Percentiles rank a stretch among this genome's conserved stretches.
These are phyloP conservation scores for Chlorella vulgaris DNA, from an alignment of 139 green algal genomes.

Conservation along the genomic window DNA sequence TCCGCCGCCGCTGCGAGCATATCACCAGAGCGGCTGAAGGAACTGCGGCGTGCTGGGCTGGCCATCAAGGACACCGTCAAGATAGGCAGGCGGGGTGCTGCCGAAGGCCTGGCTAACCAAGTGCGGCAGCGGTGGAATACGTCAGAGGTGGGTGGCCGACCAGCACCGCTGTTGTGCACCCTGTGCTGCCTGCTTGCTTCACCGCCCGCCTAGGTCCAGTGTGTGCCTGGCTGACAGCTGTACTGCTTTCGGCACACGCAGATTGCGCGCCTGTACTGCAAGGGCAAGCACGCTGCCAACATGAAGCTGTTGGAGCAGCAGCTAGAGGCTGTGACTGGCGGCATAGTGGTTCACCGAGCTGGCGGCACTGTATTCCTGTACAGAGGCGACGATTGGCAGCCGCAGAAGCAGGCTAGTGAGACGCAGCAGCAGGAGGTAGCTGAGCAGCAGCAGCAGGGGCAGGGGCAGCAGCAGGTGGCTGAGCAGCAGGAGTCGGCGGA, in stretches of 20 bases:
- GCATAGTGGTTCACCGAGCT: slow-evolving; percentile 31
- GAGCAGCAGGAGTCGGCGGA: not conserved
- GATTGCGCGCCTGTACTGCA: slow-evolving; percentile 42
- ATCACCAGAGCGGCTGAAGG: slow-evolving; percentile 24
- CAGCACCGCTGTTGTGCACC: not conserved
- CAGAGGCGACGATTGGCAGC: slow-evolving; percentile 10
- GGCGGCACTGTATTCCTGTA: slow-evolving; percentile 45
- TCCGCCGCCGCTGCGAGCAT: not conserved
- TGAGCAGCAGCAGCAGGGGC: not conserved
- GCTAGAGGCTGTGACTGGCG: slow-evolving; percentile 39
- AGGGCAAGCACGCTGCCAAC: slow-evolving; percentile 41
- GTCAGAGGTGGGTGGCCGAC: slow-evolving; percentile 25
- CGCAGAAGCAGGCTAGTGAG: not conserved
- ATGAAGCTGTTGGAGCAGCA: slow-evolving; percentile 39
- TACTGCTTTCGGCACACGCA: not conserved
- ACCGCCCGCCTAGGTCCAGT: too few relatives aligned
- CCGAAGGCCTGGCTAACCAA: slow-evolving; percentile 17
- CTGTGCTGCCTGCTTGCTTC: not conserved
- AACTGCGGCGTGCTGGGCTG: slow-evolving; percentile 30
- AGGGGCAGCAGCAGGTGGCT: not conserved
- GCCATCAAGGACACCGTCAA: slow-evolving; percentile 41
- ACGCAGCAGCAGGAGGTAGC: not conserved
- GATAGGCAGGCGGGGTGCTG: slow-evolving; percentile 24
- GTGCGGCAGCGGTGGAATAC: slow-evolving; percentile 43
- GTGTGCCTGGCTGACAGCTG: not conserved